phyloP scores from a whole-genome alignment of 1,284 basidiomycete genomes.

The Leccinum pseudoinsigne region DNA sequence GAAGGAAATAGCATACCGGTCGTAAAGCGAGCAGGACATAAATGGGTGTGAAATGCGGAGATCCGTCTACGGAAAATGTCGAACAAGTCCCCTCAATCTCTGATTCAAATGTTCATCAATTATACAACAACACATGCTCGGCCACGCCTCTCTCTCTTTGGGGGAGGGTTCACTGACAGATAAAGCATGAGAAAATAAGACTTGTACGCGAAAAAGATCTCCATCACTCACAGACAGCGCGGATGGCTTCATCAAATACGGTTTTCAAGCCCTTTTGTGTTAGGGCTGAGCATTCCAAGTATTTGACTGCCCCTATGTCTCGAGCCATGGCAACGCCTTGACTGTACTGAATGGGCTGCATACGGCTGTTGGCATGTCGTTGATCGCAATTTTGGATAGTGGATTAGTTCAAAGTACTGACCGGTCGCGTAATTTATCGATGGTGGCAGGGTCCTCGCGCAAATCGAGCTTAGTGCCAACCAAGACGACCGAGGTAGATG shows the following conservation, averaged over 20 bases:
- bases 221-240: slow-evolving; percentile 77
- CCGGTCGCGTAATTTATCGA: slow-evolving; percentile 92
- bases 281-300: slow-evolving; percentile 95
- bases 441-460: slow-evolving; percentile 90
- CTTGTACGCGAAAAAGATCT: slow-evolving; percentile 10
- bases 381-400: slow-evolving; percentile 9
- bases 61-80: slow-evolving; percentile 33
- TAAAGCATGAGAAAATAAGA: slow-evolving; percentile 13
- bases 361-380: slow-evolving; percentile 58
- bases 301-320: slow-evolving; percentile 95
- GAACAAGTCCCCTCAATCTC: slow-evolving; percentile 20
- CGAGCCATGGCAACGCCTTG: slow-evolving; percentile 91
- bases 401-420: slow-evolving; percentile 35
- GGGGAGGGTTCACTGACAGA: slow-evolving; percentile 70
- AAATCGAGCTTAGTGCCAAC: slow-evolving; percentile 99
- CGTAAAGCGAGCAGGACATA: slow-evolving; percentile 54
- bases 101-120: slow-evolving; percentile 28
- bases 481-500: slow-evolving; percentile 90
- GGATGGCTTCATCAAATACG: slow-evolving; percentile 96
- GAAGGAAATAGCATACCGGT: slow-evolving; percentile 33
- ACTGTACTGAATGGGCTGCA: slow-evolving; percentile 91
- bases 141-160: slow-evolving; percentile 52
- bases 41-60: slow-evolving; percentile 53
- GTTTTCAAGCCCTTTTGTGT: slow-evolving; percentile 98
- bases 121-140: slow-evolving; percentile 72